Conservation (phyloP, 805 yeast species). For the Yarrowia osloensis region DNA sequence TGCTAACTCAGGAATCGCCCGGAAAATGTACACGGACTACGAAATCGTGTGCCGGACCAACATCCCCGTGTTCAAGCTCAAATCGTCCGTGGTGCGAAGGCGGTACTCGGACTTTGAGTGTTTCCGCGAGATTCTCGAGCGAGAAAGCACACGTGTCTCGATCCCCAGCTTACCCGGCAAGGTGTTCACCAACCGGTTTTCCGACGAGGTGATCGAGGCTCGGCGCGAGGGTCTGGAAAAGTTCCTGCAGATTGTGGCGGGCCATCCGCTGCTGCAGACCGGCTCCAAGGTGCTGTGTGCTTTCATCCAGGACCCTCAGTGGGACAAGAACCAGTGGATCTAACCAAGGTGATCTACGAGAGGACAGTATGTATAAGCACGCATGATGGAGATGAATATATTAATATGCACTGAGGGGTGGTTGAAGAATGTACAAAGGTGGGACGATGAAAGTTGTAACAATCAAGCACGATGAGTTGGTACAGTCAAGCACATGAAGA, state of each 20-base stretch:
- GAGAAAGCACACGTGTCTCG: slow-evolving; percentile 75
- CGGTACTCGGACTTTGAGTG: slow-evolving; percentile 88
- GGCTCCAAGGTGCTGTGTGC: slow-evolving; percentile 76
- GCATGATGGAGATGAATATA: slow-evolving; percentile 23
- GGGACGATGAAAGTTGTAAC: too few relatives aligned
- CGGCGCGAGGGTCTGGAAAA: slow-evolving; percentile 81
- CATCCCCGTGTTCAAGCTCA: slow-evolving; percentile 77
- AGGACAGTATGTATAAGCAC: not conserved
- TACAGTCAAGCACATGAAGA: too few relatives aligned
- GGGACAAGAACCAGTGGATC: slow-evolving; percentile 53
- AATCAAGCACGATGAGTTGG: too few relatives aligned
- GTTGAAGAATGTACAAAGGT: too few relatives aligned
- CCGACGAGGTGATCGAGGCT: slow-evolving; percentile 78
- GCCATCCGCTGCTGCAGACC: slow-evolving; percentile 91
- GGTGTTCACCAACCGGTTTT: slow-evolving; percentile 71
- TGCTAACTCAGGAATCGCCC: slow-evolving; percentile 44
- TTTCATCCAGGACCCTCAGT: slow-evolving; percentile 82
- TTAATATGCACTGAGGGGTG: not conserved
- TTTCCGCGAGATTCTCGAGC: slow-evolving; percentile 70
- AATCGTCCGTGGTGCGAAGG: slow-evolving; percentile 70
- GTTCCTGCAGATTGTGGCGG: slow-evolving; percentile 74
- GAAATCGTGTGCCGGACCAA: slow-evolving; percentile 89
- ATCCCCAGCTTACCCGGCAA: slow-evolving; percentile 94
- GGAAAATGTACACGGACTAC: slow-evolving; percentile 84
- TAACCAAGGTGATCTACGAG: not conserved